Evolutionary conservation across 768 basidiomycete species (phyloP), one percentile per base, ranked within the genome.

Genomic region (Suillus subaureus): DNA sequence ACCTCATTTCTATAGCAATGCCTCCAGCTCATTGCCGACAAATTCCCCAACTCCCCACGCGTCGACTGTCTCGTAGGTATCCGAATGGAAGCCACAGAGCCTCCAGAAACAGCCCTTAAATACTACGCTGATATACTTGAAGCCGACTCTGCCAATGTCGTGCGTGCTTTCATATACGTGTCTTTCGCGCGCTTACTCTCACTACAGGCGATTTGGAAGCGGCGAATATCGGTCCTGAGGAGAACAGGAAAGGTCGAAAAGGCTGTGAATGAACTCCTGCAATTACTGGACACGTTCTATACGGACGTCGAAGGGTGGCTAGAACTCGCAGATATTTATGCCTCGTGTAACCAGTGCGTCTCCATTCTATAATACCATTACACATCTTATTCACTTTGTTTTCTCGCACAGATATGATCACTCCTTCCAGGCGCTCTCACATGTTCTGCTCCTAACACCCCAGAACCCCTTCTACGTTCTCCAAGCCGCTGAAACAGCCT

Each of bases 401-500:
- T 43, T 69, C 28, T 35, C 16, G 54, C 15, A 21, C 58, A 96
- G 94, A 72, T 94, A 95, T 72, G 82, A 85, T 1, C 81, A 79
- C 52, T 86, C 94, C 0, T 80, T 95, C 1, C 86, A 93, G 73
- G 83, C 93, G 0, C 81, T 96, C 5, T 89, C 91, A 13, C 94
- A 97, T 77, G 90, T 87, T 7, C 83, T 96, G 52, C 81, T 45
- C 39, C 84, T 97, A 37, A 85, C 89, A 2, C 93, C 95, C 0
- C 93, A 96, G 69, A 96, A 95, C 71, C 91, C 93, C 0, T 92
- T 94, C 71, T 89, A 91, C 49, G 84, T 88, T 64, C 83, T 96
- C n/a, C 90, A 90, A 68, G 90, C 88, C 58, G 95, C 94, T 0
- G 95, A 97, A 76, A 94, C 92, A 9, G 93, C 93, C 0, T 95